A percentile compares a stretch with the other conserved stretches of the same genome.
Evolutionary conservation across 768 basidiomycete species (phyloP).

Genomic region (Gautieria morchelliformis): DNA sequence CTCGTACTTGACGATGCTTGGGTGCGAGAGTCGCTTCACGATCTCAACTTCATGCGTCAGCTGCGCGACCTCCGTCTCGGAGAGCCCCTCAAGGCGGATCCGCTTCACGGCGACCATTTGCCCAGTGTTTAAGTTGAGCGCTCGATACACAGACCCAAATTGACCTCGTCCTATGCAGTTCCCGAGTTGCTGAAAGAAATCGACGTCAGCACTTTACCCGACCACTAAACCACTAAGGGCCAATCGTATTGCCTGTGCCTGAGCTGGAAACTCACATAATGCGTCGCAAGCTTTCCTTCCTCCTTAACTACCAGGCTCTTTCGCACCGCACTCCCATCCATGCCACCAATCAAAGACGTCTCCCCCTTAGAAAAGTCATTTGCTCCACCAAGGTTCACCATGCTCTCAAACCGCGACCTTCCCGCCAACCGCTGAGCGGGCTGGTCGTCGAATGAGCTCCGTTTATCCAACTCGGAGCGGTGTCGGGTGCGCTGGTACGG

Average conservation of each 20-base stretch:
- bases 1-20: slow-evolving; percentile 95
- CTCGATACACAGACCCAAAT: slow-evolving; percentile 93
- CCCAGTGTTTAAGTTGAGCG: slow-evolving; percentile 86
- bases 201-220: slow-evolving; percentile 6
- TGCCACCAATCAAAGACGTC: slow-evolving; percentile 33
- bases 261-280: slow-evolving; percentile 51
- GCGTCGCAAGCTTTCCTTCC: slow-evolving; percentile 68
- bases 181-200: slow-evolving; percentile 72
- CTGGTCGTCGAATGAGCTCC: slow-evolving; percentile 42
- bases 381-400: slow-evolving; percentile 50
- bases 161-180: slow-evolving; percentile 96
- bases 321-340: slow-evolving; percentile 54
- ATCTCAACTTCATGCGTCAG: slow-evolving; percentile 93
- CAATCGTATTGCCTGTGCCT: background rate
- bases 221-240: background rate
- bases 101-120: slow-evolving; percentile 99
- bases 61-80: slow-evolving; percentile 82
- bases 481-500: slow-evolving; percentile 22
- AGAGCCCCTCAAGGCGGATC: slow-evolving; percentile 81
- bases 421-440: slow-evolving; percentile 37
- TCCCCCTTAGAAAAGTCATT: slow-evolving; percentile 54
- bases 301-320: slow-evolving; percentile 71
- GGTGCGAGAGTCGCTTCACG: slow-evolving; percentile 83
- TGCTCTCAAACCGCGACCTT: slow-evolving; percentile 63
- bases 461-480: slow-evolving; percentile 35